A percentile compares a stretch with the other conserved stretches of the same genome.
Conservation (phyloP, 2,329 filamentous ascomycete species). For the Talaromyces albobiverticillius region DNA sequence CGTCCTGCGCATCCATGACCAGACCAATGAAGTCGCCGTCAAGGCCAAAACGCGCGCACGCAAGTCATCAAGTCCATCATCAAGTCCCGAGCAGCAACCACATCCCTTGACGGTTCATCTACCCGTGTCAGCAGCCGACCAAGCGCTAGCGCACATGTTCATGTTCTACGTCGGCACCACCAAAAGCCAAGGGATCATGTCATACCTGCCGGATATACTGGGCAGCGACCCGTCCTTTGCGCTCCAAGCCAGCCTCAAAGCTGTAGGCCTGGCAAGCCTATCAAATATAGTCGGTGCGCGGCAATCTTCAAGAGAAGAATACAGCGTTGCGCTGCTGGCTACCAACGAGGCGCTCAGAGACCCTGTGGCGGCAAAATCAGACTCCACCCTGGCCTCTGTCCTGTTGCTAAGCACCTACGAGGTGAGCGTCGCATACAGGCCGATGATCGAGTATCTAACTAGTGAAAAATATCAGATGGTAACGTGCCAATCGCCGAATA, state of each 20-base stretch:
- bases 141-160: not conserved
- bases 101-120: not conserved
- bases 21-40: conserved; percentile 19
- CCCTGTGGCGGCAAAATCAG: conserved; percentile 5
- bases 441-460: not conserved
- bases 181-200: conserved; percentile 12
- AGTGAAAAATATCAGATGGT: not conserved
- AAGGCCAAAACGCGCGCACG: conserved; percentile 14
- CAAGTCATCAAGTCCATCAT: not conserved
- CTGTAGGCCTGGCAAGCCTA: not conserved
- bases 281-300: not conserved
- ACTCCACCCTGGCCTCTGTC: conserved; percentile 20
- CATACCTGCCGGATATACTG: not conserved
- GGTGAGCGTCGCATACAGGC: conserved; percentile 16
- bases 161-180: conserved; percentile 7
- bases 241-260: not conserved
- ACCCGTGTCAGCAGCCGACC: too few species aligned
- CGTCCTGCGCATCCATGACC: conserved; percentile 20
- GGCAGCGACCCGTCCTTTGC: not conserved
- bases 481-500: not conserved
- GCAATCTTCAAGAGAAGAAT: not conserved
- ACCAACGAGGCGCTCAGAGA: conserved; percentile 17
- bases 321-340: conserved; percentile 11
- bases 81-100: not conserved
- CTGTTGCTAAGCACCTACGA: conserved; percentile 19